Conservation (phyloP, 768 basidiomycete species). For the Tulasnella sp. region DNA sequence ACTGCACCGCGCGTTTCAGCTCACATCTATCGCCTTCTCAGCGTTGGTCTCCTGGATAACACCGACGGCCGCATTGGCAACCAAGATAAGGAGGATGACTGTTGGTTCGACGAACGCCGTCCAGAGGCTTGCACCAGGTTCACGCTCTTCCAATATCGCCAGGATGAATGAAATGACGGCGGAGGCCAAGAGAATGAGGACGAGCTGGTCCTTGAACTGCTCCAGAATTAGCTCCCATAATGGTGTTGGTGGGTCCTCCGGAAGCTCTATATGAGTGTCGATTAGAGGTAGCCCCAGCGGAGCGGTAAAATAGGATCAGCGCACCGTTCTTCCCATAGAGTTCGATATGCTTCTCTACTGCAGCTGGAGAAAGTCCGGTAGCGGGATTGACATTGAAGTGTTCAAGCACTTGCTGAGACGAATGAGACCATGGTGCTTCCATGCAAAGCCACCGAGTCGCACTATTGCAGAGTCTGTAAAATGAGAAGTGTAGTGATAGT, state of each 20-base stretch:
- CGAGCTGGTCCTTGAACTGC: constrained; percentile 98
- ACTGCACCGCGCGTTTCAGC: constrained; percentile 27
- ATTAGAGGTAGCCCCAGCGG: constrained; percentile 13
- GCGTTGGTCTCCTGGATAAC: constrained; percentile 96
- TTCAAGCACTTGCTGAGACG: constrained; percentile 56
- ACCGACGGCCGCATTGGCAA: constrained; percentile 95
- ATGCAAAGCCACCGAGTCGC: constrained; percentile 26
- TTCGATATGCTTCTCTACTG: constrained; percentile 62
- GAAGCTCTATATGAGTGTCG: constrained; percentile 51
- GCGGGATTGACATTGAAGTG: constrained; percentile 57
- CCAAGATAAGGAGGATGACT: constrained; percentile 89
- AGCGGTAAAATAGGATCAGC: constrained; percentile 18
- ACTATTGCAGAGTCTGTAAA: no score
- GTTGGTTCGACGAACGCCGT: constrained; percentile 92
- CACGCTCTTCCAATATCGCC: constrained; percentile 73
- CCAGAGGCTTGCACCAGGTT: constrained; percentile 46
- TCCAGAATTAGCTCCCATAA: constrained; percentile 93
- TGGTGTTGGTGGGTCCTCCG: constrained; percentile 84
- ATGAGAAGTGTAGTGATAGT: no score
- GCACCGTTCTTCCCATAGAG: constrained; percentile 81
- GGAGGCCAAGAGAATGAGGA: constrained; percentile 89
- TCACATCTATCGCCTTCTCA: constrained; percentile 92
- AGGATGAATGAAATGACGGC: constrained; percentile 89
- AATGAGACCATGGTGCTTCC: constrained; percentile 71
- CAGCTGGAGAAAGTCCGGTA: constrained; percentile 52